phyloP scores from a whole-genome alignment of 139 green algal genomes.

The Coccomyxa sp. region DNA sequence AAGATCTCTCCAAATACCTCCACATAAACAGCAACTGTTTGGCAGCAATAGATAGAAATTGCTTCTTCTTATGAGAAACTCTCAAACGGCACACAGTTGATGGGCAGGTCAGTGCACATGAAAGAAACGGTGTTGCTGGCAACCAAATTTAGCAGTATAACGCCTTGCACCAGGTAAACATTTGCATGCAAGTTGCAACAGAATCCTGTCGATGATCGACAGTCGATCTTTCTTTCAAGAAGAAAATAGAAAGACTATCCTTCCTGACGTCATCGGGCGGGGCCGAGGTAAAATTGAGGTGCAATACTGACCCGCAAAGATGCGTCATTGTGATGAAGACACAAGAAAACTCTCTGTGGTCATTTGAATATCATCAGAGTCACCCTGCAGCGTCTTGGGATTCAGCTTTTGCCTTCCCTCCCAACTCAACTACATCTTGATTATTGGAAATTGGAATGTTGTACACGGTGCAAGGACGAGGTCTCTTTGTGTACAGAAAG shows the following conservation, averaged over 20 bases:
- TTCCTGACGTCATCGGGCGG: no score
- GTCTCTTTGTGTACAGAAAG: not conserved
- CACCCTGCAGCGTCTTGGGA: not conserved
- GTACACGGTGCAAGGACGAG: not conserved
- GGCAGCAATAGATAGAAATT: not conserved
- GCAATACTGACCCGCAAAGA: no score
- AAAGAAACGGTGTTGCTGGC: no score
- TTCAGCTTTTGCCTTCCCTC: not conserved
- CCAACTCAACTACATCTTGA: not conserved
- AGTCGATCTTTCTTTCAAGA: no score
- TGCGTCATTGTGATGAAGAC: no score
- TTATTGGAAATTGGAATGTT: not conserved
- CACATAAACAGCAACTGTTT: not conserved
- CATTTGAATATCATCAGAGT: not conserved
- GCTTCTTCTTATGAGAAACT: not conserved
- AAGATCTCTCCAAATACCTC: not conserved
- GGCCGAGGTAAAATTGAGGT: no score
- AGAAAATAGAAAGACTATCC: no score
- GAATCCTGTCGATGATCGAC: no score
- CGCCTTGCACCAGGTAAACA: no score
- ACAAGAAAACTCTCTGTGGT: not conserved
- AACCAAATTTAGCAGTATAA: no score
- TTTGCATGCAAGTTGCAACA: no score
- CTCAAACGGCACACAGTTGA: not conserved
- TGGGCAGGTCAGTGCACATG: no score